Evolutionary conservation across 306 rosid genomes (phyloP).

Genomic region (Cyamopsis tetragonoloba): DNA sequence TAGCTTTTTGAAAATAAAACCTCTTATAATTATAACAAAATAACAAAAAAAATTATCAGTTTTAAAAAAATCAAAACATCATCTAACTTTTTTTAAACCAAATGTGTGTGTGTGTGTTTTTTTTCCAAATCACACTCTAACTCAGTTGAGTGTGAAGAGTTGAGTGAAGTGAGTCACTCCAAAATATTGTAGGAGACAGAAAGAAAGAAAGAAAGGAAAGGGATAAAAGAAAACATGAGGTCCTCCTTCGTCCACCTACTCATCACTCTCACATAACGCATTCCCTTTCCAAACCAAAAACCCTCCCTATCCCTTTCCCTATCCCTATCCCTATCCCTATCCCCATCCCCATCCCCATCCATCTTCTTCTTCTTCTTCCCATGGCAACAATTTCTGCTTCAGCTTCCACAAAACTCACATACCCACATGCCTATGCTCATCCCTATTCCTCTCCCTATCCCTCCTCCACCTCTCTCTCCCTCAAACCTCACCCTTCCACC

Average conservation of each 20-base stretch:
- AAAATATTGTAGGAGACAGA: too few species aligned
- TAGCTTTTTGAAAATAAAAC: too few species aligned
- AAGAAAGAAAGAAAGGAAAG: too few species aligned
- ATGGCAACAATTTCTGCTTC: slow-evolving; percentile 60
- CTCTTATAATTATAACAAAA: too few species aligned
- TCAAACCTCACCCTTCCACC: background rate
- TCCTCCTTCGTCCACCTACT: background rate
- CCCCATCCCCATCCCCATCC: background rate
- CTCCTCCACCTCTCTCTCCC: background rate
- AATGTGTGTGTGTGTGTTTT: too few species aligned
- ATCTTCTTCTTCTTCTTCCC: background rate
- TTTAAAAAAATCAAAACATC: too few species aligned
- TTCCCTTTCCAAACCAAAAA: background rate
- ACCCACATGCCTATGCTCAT: slow-evolving; percentile 32
- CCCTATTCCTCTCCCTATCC: slow-evolving; percentile 19
- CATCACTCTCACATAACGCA: slow-evolving; percentile 33
- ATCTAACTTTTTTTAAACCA: too few species aligned
- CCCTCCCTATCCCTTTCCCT: background rate
- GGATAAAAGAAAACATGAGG: background rate
- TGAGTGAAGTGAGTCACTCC: background rate
- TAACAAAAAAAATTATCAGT: too few species aligned
- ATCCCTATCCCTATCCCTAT: background rate
- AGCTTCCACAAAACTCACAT: slow-evolving; percentile 45
- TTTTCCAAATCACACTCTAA: too few species aligned
- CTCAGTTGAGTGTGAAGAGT: background rate